phyloP scores from a whole-genome alignment of 306 rosid genomes.

The Malus fusca region DNA sequence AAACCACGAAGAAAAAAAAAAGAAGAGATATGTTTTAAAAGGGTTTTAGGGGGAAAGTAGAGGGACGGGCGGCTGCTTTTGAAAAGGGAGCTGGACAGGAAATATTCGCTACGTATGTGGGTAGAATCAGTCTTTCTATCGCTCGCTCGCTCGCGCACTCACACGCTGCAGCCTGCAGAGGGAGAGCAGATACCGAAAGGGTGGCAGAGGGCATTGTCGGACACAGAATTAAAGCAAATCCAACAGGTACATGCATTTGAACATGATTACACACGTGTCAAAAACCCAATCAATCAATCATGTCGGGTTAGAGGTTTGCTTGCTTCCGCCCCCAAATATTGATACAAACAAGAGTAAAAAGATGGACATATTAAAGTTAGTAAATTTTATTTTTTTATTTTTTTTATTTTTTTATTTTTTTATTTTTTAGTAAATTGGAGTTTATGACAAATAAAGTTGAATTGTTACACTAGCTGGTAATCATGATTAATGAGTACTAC shows the following conservation, averaged over 20 bases:
- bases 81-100: background rate
- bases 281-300: constrained; percentile 12
- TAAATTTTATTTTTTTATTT: too few species aligned
- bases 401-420: too few species aligned
- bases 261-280: constrained; percentile 54
- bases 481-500: too few species aligned
- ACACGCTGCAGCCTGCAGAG: background rate
- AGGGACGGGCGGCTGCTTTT: background rate
- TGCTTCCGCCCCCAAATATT: background rate
- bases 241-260: constrained; percentile 26
- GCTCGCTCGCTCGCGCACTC: background rate
- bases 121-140: background rate
- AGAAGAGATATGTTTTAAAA: background rate
- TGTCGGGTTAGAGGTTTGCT: constrained; percentile 34
- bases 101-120: background rate
- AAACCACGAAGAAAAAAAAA: background rate
- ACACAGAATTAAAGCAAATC: background rate
- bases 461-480: too few species aligned
- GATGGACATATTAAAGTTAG: too few species aligned
- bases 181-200: background rate
- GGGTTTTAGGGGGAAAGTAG: background rate
- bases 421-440: too few species aligned
- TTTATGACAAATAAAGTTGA: too few species aligned
- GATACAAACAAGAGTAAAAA: too few species aligned
- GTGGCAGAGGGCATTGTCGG: constrained; percentile 33